Evolutionary conservation across 345 rosid species (phyloP).

Genomic region (Triadica sebifera): DNA sequence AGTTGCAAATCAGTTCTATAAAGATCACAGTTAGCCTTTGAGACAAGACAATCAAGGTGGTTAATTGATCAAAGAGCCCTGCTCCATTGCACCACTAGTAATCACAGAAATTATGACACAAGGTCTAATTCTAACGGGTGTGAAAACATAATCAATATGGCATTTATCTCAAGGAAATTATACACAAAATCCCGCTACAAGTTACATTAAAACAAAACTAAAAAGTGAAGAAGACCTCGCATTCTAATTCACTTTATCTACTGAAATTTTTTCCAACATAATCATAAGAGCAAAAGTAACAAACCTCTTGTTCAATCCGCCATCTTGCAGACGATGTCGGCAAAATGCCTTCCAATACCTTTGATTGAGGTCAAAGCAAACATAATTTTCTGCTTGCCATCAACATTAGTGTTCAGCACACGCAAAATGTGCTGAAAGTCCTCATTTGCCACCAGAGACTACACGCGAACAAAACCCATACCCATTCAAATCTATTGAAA

Average conservation of each 20-base stretch:
- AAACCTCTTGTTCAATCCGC: slow-evolving; percentile 96
- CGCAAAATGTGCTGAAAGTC: slow-evolving; percentile 91
- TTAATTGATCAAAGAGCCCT: no score
- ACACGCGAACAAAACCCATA: slow-evolving; percentile 1
- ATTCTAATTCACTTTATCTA: no score
- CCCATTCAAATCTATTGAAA: not conserved
- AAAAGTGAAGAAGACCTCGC: not conserved
- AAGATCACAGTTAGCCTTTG: no score
- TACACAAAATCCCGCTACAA: no score
- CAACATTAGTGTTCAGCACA: slow-evolving; percentile 87
- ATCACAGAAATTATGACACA: no score
- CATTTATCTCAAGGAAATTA: no score
- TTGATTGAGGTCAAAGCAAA: slow-evolving; percentile 89
- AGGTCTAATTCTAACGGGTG: no score
- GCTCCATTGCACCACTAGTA: no score
- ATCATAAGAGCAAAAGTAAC: not conserved
- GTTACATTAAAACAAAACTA: not conserved
- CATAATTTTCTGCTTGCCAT: slow-evolving; percentile 88
- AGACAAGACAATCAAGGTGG: no score
- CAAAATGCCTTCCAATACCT: slow-evolving; percentile 84
- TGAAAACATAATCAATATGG: no score
- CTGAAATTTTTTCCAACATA: not conserved
- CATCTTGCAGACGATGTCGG: slow-evolving; percentile 93
- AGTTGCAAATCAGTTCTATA: no score
- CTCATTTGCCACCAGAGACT: slow-evolving; percentile 85